Evolutionary conservation across 768 basidiomycete species (phyloP).

Genomic region (Suillus bovinus): DNA sequence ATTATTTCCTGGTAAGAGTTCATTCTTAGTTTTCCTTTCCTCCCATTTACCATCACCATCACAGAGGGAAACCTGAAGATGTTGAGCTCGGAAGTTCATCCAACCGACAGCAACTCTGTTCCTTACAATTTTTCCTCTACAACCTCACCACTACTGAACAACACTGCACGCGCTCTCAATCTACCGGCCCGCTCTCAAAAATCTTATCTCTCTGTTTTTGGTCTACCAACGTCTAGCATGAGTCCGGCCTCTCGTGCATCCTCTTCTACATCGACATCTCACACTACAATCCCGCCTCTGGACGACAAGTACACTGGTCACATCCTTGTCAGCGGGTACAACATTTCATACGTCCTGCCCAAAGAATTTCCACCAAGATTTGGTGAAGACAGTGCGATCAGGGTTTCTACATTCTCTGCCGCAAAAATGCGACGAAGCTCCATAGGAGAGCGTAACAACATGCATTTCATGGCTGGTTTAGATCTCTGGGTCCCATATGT

Average conservation of each 20-base stretch:
- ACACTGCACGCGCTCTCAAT: constrained; percentile 68
- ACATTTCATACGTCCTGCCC: constrained; percentile 75
- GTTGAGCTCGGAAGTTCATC: constrained; percentile 71
- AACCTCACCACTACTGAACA: constrained; percentile 61
- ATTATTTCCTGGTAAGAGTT: constrained; percentile 64
- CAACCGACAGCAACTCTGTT: constrained; percentile 65
- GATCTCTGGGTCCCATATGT: constrained; percentile 74
- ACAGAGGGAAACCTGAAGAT: constrained; percentile 82
- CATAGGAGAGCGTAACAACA: constrained; percentile 52
- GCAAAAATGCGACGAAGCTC: constrained; percentile 51
- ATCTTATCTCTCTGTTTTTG: constrained; percentile 60
- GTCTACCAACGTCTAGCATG: constrained; percentile 37
- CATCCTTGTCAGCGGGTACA: constrained; percentile 75
- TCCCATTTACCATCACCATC: constrained; percentile 4
- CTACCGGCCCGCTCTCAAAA: constrained; percentile 60
- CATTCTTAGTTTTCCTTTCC: not conserved
- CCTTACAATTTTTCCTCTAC: constrained; percentile 76
- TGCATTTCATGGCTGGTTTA: constrained; percentile 81
- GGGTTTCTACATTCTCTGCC: constrained; percentile 25
- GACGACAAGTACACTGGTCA: constrained; percentile 73
- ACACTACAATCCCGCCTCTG: constrained; percentile 41
- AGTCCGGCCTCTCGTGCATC: constrained; percentile 36
- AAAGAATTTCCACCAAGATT: constrained; percentile 54
- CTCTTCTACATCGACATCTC: constrained; percentile 34
- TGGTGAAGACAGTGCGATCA: constrained; percentile 23